A percentile compares a stretch with the other conserved stretches of the same genome.
These are phyloP conservation scores for Cladosporium sp. DNA, from an alignment of 2,329 filamentous ascomycete genomes.

Conservation along the genomic window DNA sequence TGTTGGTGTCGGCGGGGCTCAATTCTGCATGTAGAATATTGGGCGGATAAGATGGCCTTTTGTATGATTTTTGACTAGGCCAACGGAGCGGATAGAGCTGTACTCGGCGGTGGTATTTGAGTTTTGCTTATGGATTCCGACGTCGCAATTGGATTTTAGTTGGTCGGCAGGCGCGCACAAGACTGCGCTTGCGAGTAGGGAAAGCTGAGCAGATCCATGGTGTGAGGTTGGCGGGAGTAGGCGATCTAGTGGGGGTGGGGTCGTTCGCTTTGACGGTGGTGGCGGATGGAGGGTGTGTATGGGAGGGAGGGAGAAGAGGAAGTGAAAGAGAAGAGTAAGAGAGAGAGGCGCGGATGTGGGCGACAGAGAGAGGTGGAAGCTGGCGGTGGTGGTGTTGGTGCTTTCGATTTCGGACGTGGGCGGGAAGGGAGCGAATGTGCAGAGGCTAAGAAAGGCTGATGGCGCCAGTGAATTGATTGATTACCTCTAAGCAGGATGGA, in stretches of 20 bases:
- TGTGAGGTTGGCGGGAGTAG: neutral
- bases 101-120: neutral
- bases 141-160: neutral
- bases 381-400: neutral
- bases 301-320: too few relatives aligned
- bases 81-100: too few relatives aligned
- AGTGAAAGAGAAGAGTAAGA: neutral
- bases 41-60: too few relatives aligned
- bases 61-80: too few relatives aligned
- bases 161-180: constrained; percentile 9
- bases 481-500: neutral
- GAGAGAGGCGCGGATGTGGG: neutral
- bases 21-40: too few relatives aligned
- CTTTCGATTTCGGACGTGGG: constrained; percentile 1
- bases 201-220: constrained; percentile 9
- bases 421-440: neutral
- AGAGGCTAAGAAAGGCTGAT: neutral
- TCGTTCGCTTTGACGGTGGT: neutral
- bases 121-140: neutral
- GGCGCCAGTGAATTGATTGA: neutral
- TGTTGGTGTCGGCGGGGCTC: neutral
- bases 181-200: constrained; percentile 6
- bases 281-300: neutral
- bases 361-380: neutral
- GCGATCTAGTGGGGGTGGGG: neutral